Percentiles rank a stretch among this genome's conserved stretches.
These are phyloP conservation scores for Chrysanthemum lavandulifolium DNA, from an alignment of 129 eudicot species.

Conservation along the genomic window DNA sequence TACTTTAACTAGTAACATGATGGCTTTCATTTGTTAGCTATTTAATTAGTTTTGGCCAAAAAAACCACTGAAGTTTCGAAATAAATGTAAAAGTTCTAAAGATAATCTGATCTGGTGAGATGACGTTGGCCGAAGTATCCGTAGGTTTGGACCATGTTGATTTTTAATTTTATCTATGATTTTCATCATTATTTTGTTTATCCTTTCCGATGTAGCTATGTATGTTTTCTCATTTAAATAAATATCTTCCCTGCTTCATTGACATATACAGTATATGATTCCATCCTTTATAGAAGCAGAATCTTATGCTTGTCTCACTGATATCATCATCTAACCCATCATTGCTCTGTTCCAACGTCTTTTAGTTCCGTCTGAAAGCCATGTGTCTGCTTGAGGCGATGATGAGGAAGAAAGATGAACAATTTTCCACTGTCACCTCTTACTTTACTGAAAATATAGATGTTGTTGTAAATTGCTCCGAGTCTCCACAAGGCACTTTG, in stretches of 20 bases:
- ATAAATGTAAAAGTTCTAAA: no score
- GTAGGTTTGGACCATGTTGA: no score
- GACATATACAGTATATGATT: neutral
- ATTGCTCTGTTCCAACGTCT: conserved; percentile 16
- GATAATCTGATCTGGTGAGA: no score
- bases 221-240: no score
- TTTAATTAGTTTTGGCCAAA: no score
- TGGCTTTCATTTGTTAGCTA: no score
- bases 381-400: conserved; percentile 91
- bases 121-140: no score
- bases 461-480: conserved; percentile 72
- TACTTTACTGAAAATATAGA: conserved; percentile 66
- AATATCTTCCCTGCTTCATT: no score
- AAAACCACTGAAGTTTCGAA: no score
- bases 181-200: no score
- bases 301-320: neutral
- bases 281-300: conserved; percentile 2
- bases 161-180: no score
- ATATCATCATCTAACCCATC: neutral
- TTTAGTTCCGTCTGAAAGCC: conserved; percentile 91
- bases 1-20: neutral
- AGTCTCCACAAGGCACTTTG: conserved; percentile 95
- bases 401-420: conserved; percentile 65
- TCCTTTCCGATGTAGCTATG: no score
- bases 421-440: conserved; percentile 42